Conservation (phyloP, 331 rosid species). For the Prunus yedoensis region DNA sequence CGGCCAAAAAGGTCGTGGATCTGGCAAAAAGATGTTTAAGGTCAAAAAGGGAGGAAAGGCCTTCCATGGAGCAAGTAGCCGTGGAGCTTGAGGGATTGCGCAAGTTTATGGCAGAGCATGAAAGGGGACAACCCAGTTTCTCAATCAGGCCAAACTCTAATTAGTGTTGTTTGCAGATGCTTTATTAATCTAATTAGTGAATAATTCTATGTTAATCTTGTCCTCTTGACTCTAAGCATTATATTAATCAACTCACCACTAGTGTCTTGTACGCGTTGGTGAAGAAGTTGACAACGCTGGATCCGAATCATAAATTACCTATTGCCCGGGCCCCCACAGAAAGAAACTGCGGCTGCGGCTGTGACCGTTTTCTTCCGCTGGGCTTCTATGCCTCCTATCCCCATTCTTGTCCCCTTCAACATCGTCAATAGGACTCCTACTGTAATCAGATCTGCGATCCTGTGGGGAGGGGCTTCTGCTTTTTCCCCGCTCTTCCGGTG, state of each 20-base stretch:
- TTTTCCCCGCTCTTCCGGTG: slow-evolving; percentile 25
- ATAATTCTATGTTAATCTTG: too few relatives aligned
- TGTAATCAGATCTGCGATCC: slow-evolving; percentile 32
- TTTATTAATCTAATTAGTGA: too few relatives aligned
- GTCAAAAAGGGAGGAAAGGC: neutral
- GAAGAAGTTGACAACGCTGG: too few relatives aligned
- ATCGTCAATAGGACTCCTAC: slow-evolving; percentile 31
- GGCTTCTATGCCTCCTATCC: slow-evolving; percentile 26
- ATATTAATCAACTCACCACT: too few relatives aligned
- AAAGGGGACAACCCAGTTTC: too few relatives aligned
- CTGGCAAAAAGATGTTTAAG: neutral
- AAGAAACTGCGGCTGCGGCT: slow-evolving; percentile 23
- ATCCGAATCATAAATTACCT: neutral
- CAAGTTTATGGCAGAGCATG: too few relatives aligned
- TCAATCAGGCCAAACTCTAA: too few relatives aligned
- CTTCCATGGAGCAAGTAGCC: neutral
- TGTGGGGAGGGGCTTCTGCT: slow-evolving; percentile 29
- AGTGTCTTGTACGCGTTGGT: too few relatives aligned
- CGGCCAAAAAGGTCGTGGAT: neutral
- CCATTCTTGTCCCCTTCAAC: slow-evolving; percentile 28
- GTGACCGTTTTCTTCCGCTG: slow-evolving; percentile 35
- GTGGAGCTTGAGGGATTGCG: neutral
- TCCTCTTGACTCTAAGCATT: too few relatives aligned
- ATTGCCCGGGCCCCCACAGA: neutral
- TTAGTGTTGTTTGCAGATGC: too few relatives aligned